Evolutionary conservation across 208 protist genomes (phyloP), one percentile per base, ranked within the genome.

Genomic region (Trypanosoma mega): DNA sequence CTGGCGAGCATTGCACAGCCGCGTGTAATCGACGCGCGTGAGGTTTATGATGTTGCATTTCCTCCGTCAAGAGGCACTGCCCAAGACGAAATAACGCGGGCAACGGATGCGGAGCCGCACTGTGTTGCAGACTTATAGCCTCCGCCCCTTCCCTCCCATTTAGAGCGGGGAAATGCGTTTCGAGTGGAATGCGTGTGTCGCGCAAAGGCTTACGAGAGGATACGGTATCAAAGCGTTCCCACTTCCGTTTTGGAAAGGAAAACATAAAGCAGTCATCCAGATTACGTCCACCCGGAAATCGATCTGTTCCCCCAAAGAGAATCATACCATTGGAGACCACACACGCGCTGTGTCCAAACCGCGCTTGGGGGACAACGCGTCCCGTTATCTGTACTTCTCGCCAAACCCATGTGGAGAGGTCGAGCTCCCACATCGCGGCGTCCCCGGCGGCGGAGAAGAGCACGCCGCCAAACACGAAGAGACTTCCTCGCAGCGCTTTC

Each of bases 321-420:
- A 58, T 29, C 52, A 58, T 58, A 46, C 18, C 44, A 6, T 58
- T 33, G n/a, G 34, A 46, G 24, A 58, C 44, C 2, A 58, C 36
- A 46, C 52, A 58, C 12, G 52, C 52, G 37, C 23, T 58, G 76
- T 90, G 82, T 2, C 82, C 82, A 54, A 90, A 90, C 21, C 82
- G 78, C 18, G 72, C 41, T 0, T 52, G 41, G 11, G 82, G 79
- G 7, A 18, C 18, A 31, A 63, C n/a, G n/a, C 20, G 16, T 14
- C 41, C 41, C 37, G 21, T 3, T 11, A 63, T 43, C 16, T 37
- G 41, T 41, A 63, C 56, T 3, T 20, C 30, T n/a, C 36, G 18
- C 58, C 58, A 64, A 6, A 64, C 45, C 34, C 37, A 64, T 33
- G 46, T 48, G 9, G 58, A 23, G 23, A 64, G 58, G n/a, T 54